Percentiles rank a stretch among this genome's conserved stretches.
These are phyloP conservation scores for Neofusicoccum sp. DNA, from an alignment of 2,329 filamentous ascomycete genomes.

Conservation along the genomic window DNA sequence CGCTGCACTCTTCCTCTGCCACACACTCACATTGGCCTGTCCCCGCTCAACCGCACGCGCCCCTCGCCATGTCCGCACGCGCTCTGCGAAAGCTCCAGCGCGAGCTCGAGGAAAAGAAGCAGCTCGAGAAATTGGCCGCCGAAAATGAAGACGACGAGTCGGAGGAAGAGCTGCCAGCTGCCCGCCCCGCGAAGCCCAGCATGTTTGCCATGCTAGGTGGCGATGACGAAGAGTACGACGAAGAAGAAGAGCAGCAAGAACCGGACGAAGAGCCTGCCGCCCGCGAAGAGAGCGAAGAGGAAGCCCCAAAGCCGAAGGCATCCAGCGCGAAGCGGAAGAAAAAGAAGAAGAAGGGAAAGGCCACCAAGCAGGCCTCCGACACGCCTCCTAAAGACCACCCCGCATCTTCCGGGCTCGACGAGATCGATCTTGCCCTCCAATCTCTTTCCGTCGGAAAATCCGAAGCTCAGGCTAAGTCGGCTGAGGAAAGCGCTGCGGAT, in stretches of 20 bases:
- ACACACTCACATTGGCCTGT: neutral
- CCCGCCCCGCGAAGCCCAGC: constrained; percentile 42
- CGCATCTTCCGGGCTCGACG: constrained; percentile 52
- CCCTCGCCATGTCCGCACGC: constrained; percentile 61
- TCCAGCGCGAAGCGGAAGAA: constrained; percentile 50
- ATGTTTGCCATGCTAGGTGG: constrained; percentile 51
- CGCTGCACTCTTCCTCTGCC: neutral
- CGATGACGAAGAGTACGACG: constrained; percentile 41
- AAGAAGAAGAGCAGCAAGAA: constrained; percentile 36
- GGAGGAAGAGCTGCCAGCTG: constrained; percentile 38
- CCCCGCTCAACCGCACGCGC: neutral
- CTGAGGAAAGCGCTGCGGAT: constrained; percentile 31
- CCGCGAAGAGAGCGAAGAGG: constrained; percentile 25
- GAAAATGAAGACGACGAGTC: constrained; percentile 41
- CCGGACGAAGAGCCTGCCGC: constrained; percentile 24
- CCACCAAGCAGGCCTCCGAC: neutral
- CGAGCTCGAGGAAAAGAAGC: constrained; percentile 61
- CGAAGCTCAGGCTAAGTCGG: constrained; percentile 31
- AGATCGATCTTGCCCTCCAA: constrained; percentile 67
- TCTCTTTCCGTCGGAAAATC: constrained; percentile 34
- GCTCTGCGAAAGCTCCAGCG: constrained; percentile 66
- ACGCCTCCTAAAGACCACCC: constrained; percentile 50
- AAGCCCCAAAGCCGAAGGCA: constrained; percentile 35
- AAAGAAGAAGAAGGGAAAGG: constrained; percentile 62
- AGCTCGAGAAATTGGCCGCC: constrained; percentile 43